These are phyloP conservation scores for Ganoderma resinaceum DNA, from an alignment of 1,284 basidiomycete species.

Conservation along the genomic window DNA sequence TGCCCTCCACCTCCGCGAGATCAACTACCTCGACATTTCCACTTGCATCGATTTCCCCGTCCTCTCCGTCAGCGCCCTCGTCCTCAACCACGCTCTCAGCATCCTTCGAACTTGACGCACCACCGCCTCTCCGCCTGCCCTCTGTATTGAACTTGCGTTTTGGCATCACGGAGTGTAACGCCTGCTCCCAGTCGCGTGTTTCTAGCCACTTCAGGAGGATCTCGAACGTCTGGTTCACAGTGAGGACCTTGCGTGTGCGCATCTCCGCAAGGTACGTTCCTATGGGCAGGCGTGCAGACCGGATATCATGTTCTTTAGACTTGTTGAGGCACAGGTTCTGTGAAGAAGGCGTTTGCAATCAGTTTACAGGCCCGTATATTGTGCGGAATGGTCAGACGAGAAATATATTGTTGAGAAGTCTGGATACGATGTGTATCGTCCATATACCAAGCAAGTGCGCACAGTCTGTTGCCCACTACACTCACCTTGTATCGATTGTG, in stretches of 20 bases:
- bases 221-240: conserved; percentile 96
- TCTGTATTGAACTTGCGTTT: conserved; percentile 81
- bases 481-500: conserved; percentile 95
- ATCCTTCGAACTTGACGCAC: conserved; percentile 27
- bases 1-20: conserved; percentile 33
- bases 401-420: background rate
- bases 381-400: background rate
- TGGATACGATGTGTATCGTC: background rate
- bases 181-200: conserved; percentile 81
- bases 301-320: conserved; percentile 77
- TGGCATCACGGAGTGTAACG: conserved; percentile 88
- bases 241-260: conserved; percentile 93
- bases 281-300: conserved; percentile 92
- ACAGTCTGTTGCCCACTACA: background rate
- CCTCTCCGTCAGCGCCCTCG: conserved; percentile 7
- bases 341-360: background rate
- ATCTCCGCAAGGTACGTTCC: conserved; percentile 85
- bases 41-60: conserved; percentile 22
- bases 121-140: conserved; percentile 32
- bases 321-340: conserved; percentile 92
- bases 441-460: background rate
- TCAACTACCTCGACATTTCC: conserved; percentile 27
- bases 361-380: conserved; percentile 8
- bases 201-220: conserved; percentile 93
- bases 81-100: conserved; percentile 34